These are phyloP conservation scores for Magnusiomyces clavatus DNA, from an alignment of 1,139 yeast species.

Conservation along the genomic window DNA sequence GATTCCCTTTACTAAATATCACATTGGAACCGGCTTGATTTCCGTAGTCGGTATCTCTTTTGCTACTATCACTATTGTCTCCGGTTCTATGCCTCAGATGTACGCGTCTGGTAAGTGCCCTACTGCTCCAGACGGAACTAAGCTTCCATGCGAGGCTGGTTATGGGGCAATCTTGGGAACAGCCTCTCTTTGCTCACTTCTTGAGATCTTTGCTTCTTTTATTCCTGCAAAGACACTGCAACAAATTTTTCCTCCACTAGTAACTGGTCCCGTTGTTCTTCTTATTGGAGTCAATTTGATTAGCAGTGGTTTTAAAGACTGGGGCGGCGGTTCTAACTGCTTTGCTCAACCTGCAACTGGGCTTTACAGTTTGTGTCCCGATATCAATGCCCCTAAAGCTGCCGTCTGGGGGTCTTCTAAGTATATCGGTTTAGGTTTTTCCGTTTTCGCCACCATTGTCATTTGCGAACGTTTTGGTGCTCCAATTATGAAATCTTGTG, in stretches of 20 bases:
- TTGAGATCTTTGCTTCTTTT: conserved; percentile 66
- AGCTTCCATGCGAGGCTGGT: conserved; percentile 80
- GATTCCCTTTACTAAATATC: conserved; percentile 62
- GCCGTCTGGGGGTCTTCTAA: conserved; percentile 79
- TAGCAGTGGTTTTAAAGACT: conserved; percentile 65
- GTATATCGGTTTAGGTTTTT: conserved; percentile 78
- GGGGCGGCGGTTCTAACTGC: conserved; percentile 65
- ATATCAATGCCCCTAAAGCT: conserved; percentile 42
- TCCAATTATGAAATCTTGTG: conserved; percentile 92
- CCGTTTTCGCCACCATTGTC: conserved; percentile 66
- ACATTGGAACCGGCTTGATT: conserved; percentile 76
- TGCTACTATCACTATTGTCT: conserved; percentile 75
- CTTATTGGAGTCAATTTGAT: conserved; percentile 68
- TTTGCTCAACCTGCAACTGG: conserved; percentile 37
- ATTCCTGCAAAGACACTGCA: conserved; percentile 65
- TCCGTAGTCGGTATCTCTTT: conserved; percentile 88
- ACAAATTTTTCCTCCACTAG: conserved; percentile 75
- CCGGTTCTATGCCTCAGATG: conserved; percentile 72
- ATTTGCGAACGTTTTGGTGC: conserved; percentile 81
- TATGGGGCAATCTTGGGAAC: conserved; percentile 83
- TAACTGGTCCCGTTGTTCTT: conserved; percentile 86
- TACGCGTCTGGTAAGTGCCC: conserved; percentile 67
- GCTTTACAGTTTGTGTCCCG: conserved; percentile 41
- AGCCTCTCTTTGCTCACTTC: conserved; percentile 63
- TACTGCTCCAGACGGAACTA: conserved; percentile 46